Conservation (phyloP, 208 protist genomes). For the Strigomonas culicis region DNA sequence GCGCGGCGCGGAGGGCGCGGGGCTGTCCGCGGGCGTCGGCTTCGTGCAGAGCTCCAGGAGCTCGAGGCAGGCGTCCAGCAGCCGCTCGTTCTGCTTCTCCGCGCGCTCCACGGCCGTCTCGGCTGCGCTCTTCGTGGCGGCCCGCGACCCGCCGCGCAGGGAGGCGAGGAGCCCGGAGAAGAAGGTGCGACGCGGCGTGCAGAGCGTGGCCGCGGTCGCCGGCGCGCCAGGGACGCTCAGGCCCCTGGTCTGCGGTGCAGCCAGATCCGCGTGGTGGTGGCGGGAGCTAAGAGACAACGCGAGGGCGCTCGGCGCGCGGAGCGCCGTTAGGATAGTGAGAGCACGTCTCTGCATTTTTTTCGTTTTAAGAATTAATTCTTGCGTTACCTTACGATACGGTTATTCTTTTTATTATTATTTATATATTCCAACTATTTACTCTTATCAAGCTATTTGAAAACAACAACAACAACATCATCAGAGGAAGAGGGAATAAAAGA, state of each 20-base stretch:
- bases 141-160: neutral
- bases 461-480: too few relatives aligned
- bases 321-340: too few relatives aligned
- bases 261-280: too few relatives aligned
- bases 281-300: too few relatives aligned
- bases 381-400: neutral
- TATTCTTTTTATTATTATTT: slow-evolving; percentile 2
- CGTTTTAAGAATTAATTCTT: neutral
- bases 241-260: too few relatives aligned
- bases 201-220: neutral
- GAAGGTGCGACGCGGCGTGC: neutral
- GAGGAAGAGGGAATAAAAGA: too few relatives aligned
- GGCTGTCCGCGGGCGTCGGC: neutral
- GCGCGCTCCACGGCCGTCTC: slow-evolving; percentile 30
- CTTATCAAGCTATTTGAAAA: too few relatives aligned
- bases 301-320: too few relatives aligned
- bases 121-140: neutral
- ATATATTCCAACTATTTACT: too few relatives aligned
- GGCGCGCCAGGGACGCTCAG: neutral
- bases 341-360: neutral
- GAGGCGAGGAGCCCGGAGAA: neutral
- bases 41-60: slow-evolving; percentile 49
- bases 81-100: slow-evolving; percentile 56
- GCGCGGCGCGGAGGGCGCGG: slow-evolving; percentile 2
- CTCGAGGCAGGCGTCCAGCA: slow-evolving; percentile 67